Evolutionary conservation across 2,329 filamentous ascomycete species (phyloP).

Genomic region (Aspergillus sp.): DNA sequence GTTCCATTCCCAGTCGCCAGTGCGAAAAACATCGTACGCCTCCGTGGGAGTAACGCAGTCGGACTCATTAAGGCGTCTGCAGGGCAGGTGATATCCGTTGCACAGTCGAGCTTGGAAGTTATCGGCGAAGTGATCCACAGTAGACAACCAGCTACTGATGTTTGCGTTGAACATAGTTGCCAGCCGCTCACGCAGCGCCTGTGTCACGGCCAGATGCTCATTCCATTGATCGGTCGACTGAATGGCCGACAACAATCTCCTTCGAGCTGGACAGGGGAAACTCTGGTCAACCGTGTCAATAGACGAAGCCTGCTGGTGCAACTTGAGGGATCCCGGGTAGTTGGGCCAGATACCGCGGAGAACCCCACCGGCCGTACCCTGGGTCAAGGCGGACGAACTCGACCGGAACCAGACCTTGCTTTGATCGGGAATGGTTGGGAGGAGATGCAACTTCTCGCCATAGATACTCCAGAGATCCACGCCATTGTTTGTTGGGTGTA

Average conservation of each 20-base stretch:
- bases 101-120: constrained; percentile 34
- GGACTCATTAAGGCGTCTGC: constrained; percentile 16
- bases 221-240: constrained; percentile 26
- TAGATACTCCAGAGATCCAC: constrained; percentile 26
- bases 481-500: constrained; percentile 31
- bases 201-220: constrained; percentile 25
- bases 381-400: constrained; percentile 27
- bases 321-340: constrained; percentile 21
- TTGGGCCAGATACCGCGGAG: constrained; percentile 31
- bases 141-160: constrained; percentile 21
- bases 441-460: constrained; percentile 21
- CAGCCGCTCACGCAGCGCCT: constrained; percentile 18
- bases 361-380: constrained; percentile 28
- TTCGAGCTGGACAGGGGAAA: constrained; percentile 22
- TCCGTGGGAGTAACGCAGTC: constrained; percentile 24
- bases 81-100: constrained; percentile 31
- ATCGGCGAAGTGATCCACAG: constrained; percentile 32
- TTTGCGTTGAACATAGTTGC: constrained; percentile 24
- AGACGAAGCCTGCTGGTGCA: constrained; percentile 28
- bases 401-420: constrained; percentile 28
- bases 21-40: constrained; percentile 30
- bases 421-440: constrained; percentile 19
- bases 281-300: constrained; percentile 30
- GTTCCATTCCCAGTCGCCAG: constrained; percentile 35
- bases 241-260: constrained; percentile 14